Evolutionary conservation across 768 basidiomycete genomes (phyloP).

Genomic region (Kwoniella bestiolae): DNA sequence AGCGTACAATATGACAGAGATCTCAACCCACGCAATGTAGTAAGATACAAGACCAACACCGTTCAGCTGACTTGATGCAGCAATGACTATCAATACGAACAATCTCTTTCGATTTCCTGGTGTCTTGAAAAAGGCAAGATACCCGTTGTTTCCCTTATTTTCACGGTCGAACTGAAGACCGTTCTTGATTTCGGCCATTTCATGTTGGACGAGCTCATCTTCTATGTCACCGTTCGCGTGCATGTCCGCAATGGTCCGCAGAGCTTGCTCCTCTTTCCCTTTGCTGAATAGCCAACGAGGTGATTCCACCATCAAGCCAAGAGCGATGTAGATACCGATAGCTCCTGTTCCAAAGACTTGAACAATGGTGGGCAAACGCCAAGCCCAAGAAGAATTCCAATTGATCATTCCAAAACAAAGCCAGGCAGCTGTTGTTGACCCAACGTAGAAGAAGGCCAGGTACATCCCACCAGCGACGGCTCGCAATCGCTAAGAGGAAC

Average conservation of each 20-base stretch:
- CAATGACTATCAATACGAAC: constrained; percentile 28
- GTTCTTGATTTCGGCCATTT: constrained; percentile 6
- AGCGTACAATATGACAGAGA: too few relatives aligned
- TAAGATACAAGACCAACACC: constrained; percentile 39
- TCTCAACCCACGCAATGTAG: constrained; percentile 21
- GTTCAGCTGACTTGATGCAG: constrained; percentile 18
- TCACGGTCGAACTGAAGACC: constrained; percentile 31
- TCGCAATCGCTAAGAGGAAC: constrained; percentile 12
- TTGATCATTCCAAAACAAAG: constrained; percentile 17
- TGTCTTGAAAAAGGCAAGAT: constrained; percentile 24
- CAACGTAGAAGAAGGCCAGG: constrained; percentile 54
- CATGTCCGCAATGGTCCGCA: constrained; percentile 11
- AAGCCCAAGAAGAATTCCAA: background rate
- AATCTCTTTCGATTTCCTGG: constrained; percentile 26
- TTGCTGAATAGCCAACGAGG: constrained; percentile 43
- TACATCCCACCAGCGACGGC: constrained; percentile 11
- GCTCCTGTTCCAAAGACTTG: too few relatives aligned
- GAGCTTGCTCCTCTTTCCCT: constrained; percentile 38
- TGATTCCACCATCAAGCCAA: constrained; percentile 23
- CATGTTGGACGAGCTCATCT: constrained; percentile 16
- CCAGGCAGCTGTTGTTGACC: constrained; percentile 26
- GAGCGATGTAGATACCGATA: constrained; percentile 16
- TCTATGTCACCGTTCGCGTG: constrained; percentile 28
- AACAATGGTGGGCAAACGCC: background rate
- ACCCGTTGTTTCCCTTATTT: constrained; percentile 28